Percentiles rank a stretch among this genome's conserved stretches.
Evolutionary conservation across 1,139 yeast species (phyloP).

Genomic region (Pichia sp.): DNA sequence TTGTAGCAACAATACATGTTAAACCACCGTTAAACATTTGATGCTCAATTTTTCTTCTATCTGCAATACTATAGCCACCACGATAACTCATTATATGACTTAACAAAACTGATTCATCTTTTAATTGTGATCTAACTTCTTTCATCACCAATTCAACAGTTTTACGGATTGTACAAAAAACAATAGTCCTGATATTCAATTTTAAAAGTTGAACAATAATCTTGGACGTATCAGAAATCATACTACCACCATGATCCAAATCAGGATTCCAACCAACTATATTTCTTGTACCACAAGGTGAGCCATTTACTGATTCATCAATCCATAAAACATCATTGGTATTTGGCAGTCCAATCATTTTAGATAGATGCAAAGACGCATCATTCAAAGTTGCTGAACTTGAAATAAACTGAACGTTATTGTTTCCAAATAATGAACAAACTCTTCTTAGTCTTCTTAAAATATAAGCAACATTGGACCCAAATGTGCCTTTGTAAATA

Average conservation of each 20-base stretch:
- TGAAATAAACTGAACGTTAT: conserved; percentile 57
- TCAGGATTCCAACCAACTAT: conserved; percentile 84
- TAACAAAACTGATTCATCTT: conserved; percentile 39
- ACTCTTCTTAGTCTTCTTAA: conserved; percentile 70
- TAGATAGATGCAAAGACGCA: conserved; percentile 64
- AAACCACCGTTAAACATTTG: conserved; percentile 86
- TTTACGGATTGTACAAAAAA: conserved; percentile 81
- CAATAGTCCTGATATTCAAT: conserved; percentile 69
- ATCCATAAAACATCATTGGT: conserved; percentile 60
- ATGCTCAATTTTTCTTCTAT: conserved; percentile 78
- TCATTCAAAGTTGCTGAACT: conserved; percentile 89
- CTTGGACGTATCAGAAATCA: conserved; percentile 70
- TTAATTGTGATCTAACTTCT: conserved; percentile 55
- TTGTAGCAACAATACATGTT: conserved; percentile 86
- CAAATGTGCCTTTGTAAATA: conserved; percentile 84
- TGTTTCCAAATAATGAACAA: conserved; percentile 48
- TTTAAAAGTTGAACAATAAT: conserved; percentile 60
- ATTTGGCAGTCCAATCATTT: conserved; percentile 57
- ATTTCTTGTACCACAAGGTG: conserved; percentile 75
- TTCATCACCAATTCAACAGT: conserved; percentile 86
- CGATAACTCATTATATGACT: conserved; percentile 84
- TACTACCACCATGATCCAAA: conserved; percentile 56
- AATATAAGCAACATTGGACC: conserved; percentile 82
- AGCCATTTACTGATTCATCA: conserved; percentile 58
- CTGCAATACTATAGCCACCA: conserved; percentile 87